These are phyloP conservation scores for Fusarium sp. DNA, from an alignment of 2,329 filamentous ascomycete genomes.

Conservation along the genomic window DNA sequence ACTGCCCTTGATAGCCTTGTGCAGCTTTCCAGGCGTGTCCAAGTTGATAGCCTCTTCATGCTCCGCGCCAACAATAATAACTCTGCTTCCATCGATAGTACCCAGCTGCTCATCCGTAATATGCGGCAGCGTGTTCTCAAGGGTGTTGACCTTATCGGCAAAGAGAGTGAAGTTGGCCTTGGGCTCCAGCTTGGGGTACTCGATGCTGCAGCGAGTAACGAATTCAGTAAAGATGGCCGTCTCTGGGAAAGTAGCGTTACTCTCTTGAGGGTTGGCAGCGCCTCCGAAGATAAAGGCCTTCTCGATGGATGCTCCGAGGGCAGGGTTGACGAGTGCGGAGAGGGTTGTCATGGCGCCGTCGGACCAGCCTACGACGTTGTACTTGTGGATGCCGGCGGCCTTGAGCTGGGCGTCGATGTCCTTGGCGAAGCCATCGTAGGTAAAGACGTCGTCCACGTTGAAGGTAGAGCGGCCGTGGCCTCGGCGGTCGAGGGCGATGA, in stretches of 20 bases:
- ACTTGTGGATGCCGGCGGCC: slow-evolving; percentile 44
- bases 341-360: slow-evolving; percentile 55
- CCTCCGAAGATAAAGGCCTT: slow-evolving; percentile 56
- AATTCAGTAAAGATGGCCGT: slow-evolving; percentile 51
- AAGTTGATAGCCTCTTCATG: slow-evolving; percentile 55
- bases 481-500: slow-evolving; percentile 55
- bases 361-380: slow-evolving; percentile 55
- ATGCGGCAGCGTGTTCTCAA: slow-evolving; percentile 53
- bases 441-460: slow-evolving; percentile 51
- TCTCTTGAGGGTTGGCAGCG: slow-evolving; percentile 48
- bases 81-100: slow-evolving; percentile 45
- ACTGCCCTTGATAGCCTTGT: slow-evolving; percentile 53
- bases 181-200: slow-evolving; percentile 53
- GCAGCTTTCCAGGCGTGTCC: slow-evolving; percentile 50
- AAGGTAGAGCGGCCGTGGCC: slow-evolving; percentile 56
- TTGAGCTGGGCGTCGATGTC: slow-evolving; percentile 51
- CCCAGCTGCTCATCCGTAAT: slow-evolving; percentile 46
- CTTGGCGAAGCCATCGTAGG: slow-evolving; percentile 52
- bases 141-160: slow-evolving; percentile 50
- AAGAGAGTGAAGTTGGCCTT: slow-evolving; percentile 52
- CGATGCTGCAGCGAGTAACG: slow-evolving; percentile 49
- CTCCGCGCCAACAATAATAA: slow-evolving; percentile 48
- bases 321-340: slow-evolving; percentile 50
- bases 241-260: slow-evolving; percentile 50
- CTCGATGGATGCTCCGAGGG: slow-evolving; percentile 48